Percentiles rank a stretch among this genome's conserved stretches.
Evolutionary conservation across 352 stramenopile genomes (phyloP).

Genomic region (Phytopythium ostracodes): DNA sequence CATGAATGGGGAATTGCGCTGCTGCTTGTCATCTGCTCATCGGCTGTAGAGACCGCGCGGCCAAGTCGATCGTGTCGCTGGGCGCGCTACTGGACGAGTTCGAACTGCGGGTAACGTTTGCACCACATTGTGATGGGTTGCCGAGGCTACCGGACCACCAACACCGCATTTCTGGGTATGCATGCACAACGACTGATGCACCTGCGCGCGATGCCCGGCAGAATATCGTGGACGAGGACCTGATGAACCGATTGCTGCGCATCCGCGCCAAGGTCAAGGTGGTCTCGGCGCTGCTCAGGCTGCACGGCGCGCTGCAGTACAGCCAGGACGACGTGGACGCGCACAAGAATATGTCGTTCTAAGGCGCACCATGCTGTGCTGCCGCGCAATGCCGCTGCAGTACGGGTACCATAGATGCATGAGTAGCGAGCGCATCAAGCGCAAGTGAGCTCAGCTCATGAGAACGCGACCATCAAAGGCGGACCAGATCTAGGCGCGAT

Average conservation of each 20-base stretch:
- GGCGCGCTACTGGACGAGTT: constrained; percentile 46
- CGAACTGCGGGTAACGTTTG: constrained; percentile 53
- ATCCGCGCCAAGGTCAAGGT: constrained; percentile 86
- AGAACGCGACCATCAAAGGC: too few species aligned
- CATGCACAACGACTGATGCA: background rate
- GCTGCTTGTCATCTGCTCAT: background rate
- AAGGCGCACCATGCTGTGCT: background rate
- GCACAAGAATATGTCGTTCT: constrained; percentile 88
- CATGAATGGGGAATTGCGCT: background rate
- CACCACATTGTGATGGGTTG: background rate
- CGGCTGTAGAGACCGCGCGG: constrained; percentile 33
- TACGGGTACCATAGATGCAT: background rate
- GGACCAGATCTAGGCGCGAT: too few species aligned
- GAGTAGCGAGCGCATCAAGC: background rate
- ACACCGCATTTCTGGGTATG: constrained; percentile 4
- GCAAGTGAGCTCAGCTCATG: too few species aligned
- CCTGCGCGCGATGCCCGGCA: constrained; percentile 12
- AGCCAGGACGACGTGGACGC: constrained; percentile 58
- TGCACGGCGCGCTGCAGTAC: constrained; percentile 59
- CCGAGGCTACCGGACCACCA: background rate
- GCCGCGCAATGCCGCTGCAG: background rate
- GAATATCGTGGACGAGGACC: constrained; percentile 80
- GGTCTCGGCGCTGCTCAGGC: constrained; percentile 52
- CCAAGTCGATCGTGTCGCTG: constrained; percentile 59
- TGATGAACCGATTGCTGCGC: constrained; percentile 58